Conservation (phyloP, 768 basidiomycete genomes). For the Antrodiella citrinella region DNA sequence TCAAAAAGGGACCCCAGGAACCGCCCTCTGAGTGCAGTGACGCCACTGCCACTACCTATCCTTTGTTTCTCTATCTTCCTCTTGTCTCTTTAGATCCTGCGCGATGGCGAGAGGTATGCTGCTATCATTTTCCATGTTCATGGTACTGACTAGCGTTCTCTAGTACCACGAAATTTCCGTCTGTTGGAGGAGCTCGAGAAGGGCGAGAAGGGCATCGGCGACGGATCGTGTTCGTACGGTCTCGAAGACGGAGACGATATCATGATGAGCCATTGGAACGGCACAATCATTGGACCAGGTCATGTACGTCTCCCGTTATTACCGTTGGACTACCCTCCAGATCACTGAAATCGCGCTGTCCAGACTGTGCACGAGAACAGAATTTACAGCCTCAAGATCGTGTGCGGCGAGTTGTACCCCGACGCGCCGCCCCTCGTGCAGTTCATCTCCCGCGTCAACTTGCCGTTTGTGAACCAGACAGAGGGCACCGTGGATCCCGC, state of each 20-base stretch:
- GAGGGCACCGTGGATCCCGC: conserved; percentile 72
- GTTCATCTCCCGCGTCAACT: conserved; percentile 85
- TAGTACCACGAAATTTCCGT: conserved; percentile 95
- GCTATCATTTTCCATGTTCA: conserved; percentile 1
- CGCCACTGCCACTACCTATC: conserved; percentile 6
- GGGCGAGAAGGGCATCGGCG: conserved; percentile 98
- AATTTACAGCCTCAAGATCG: conserved; percentile 92
- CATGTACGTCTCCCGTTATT: conserved; percentile 50
- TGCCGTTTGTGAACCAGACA: conserved; percentile 77
- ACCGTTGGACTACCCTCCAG: not conserved
- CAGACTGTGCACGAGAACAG: conserved; percentile 98
- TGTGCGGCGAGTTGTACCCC: conserved; percentile 70
- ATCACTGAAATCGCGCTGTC: not conserved
- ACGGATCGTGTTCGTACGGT: conserved; percentile 96
- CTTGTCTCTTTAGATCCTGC: conserved; percentile 2
- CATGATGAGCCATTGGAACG: conserved; percentile 97
- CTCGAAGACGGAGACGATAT: conserved; percentile 94
- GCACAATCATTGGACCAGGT: conserved; percentile 97
- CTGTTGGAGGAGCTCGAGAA: conserved; percentile 98
- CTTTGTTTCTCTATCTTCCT: not conserved
- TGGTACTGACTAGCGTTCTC: conserved; percentile 1
- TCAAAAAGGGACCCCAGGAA: not conserved
- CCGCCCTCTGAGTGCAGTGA: not conserved
- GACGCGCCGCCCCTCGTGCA: conserved; percentile 73
- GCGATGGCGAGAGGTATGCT: conserved; percentile 27